Evolutionary conservation across 768 basidiomycete species (phyloP).

Genomic region (Trametopsis cervina): DNA sequence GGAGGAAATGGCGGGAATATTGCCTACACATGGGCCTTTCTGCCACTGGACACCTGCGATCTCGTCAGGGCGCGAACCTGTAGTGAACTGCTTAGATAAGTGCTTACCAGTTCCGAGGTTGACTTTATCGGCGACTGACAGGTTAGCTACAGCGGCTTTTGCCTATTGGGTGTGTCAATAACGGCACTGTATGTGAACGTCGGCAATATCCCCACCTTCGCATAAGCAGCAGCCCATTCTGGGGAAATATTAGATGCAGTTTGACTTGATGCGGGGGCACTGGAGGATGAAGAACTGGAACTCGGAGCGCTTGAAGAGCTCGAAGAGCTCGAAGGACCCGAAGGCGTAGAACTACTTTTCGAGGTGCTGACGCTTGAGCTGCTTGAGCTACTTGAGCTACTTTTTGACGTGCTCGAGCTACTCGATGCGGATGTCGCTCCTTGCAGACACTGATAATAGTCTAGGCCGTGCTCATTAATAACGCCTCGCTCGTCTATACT

Average conservation of each 20-base stretch:
- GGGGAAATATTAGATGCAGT: conserved; percentile 30
- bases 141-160: conserved; percentile 38
- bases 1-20: conserved; percentile 14
- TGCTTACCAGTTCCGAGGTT: conserved; percentile 28
- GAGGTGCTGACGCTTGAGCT: conserved; percentile 9
- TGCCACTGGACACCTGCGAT: conserved; percentile 1
- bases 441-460: conserved; percentile 46
- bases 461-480: conserved; percentile 21
- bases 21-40: conserved; percentile 13
- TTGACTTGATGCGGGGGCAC: conserved; percentile 12
- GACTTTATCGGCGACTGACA: conserved; percentile 25
- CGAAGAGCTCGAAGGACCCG: conserved; percentile 11
- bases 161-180: conserved; percentile 35
- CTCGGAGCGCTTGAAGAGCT: conserved; percentile 20
- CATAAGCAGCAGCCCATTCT: conserved; percentile 47
- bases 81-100: too few relatives aligned
- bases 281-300: conserved; percentile 18
- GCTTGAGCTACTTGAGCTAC: conserved; percentile 11
- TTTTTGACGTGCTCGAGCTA: not conserved
- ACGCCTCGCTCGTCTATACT: not conserved
- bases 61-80: too few relatives aligned
- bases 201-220: conserved; percentile 31
- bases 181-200: not conserved
- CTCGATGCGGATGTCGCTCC: conserved; percentile 23
- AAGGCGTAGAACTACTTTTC: conserved; percentile 10